phyloP scores from a whole-genome alignment of 495 filamentous ascomycete species.

The Penicillium silybi region DNA sequence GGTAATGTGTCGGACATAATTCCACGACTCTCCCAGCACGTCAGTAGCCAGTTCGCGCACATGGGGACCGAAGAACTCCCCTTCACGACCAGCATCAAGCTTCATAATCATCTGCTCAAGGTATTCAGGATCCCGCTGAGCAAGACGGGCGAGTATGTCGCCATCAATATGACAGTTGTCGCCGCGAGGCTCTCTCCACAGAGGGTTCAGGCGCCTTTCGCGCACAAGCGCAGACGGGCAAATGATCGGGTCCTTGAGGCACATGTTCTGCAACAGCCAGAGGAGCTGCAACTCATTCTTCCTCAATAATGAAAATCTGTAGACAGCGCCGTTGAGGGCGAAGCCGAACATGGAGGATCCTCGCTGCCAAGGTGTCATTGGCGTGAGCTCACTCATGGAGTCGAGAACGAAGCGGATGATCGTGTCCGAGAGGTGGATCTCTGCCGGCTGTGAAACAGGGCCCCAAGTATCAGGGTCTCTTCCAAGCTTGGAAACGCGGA shows the following conservation, averaged over 20 bases:
- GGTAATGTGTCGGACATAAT: not conserved
- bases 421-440: not conserved
- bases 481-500: constrained; percentile 24
- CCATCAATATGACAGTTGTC: constrained; percentile 62
- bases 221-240: constrained; percentile 34
- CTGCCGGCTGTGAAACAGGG: not conserved
- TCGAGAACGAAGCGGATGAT: constrained; percentile 1
- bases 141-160: constrained; percentile 55
- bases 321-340: constrained; percentile 61
- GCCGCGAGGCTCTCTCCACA: constrained; percentile 29
- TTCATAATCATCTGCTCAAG: constrained; percentile 36
- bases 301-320: constrained; percentile 54
- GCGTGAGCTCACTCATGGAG: not conserved
- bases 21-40: constrained; percentile 6
- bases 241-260: constrained; percentile 33
- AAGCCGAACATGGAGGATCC: constrained; percentile 48
- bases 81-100: constrained; percentile 1
- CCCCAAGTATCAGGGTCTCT: not conserved
- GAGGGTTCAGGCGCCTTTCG: constrained; percentile 21
- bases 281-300: constrained; percentile 57
- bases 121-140: constrained; percentile 42
- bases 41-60: not conserved
- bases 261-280: constrained; percentile 59
- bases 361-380: constrained; percentile 1
- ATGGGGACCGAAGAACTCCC: not conserved